These are phyloP conservation scores for Blumeriella jaapii DNA, from an alignment of 2,329 filamentous ascomycete species.

Conservation along the genomic window DNA sequence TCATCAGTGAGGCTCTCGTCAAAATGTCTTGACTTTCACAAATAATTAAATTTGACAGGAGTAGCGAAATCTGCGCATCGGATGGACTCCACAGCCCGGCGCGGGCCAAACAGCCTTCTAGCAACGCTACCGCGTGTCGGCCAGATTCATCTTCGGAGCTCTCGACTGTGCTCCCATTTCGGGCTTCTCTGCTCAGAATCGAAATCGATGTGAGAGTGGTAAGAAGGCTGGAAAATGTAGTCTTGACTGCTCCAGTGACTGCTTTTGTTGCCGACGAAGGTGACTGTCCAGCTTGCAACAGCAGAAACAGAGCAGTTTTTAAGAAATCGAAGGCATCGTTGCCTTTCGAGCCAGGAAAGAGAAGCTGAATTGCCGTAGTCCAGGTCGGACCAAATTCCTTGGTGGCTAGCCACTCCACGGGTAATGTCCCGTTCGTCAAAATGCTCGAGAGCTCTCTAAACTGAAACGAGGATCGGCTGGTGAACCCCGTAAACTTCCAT, in stretches of 20 bases:
- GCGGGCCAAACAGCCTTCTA: conserved; percentile 12
- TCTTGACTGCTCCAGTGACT: conserved; percentile 18
- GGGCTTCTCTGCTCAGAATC: conserved; percentile 20
- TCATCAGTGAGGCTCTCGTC: conserved; percentile 1
- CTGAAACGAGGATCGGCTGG: conserved; percentile 26
- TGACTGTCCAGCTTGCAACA: conserved; percentile 12
- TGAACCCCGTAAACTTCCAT: conserved; percentile 27
- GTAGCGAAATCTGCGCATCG: conserved; percentile 9
- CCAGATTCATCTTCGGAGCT: neutral
- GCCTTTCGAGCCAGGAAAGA: conserved; percentile 27
- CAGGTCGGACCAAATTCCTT: conserved; percentile 32
- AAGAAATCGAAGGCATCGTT: conserved; percentile 30
- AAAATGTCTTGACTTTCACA: neutral
- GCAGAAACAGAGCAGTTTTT: conserved; percentile 26
- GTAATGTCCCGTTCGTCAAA: conserved; percentile 28
- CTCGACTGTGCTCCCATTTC: neutral
- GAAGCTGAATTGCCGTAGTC: conserved; percentile 28
- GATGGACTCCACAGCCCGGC: neutral
- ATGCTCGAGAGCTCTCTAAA: conserved; percentile 30
- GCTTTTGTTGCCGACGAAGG: neutral
- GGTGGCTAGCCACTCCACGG: conserved; percentile 35
- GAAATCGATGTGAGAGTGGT: conserved; percentile 31
- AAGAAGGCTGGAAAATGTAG: conserved; percentile 33
- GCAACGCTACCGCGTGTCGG: conserved; percentile 8
- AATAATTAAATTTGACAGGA: conserved; percentile 14